Base-by-base conservation (phyloP, 805 yeast species). In the Nakazawaea populi region DNA sequence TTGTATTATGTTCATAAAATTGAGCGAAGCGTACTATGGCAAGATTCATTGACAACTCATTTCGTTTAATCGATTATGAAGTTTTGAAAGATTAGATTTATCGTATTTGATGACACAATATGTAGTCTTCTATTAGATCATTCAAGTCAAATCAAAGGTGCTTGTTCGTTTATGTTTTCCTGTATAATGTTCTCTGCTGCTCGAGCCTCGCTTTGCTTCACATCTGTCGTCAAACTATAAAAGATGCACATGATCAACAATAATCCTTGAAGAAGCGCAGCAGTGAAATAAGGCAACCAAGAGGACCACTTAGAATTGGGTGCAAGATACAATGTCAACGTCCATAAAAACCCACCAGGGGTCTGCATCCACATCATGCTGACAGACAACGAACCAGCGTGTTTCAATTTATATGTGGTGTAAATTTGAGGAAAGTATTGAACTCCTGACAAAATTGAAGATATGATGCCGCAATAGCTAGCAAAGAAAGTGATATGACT, bases 271-370 rank as follows among this genome's bases (percentile, higher is more conserved):
- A 86, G 63, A 4, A 67, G 54, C 0, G 92, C 91, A 0, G 95
- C 90, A 1, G 83, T 75, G 43, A 87, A 73, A 59, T 83, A 86
- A 8, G 95, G 89, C 39, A 88, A 61, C 95, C 96, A 89, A 10
- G 90, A 80, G 57, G 92, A 84, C 96, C 96, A 89, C 54, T 79
- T 79, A 1, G 92, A 79, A 6, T 89, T 94, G 42, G 86, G 85
- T 44, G 90, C 80, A 53, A 79, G 63, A 49, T 80, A 85, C 48
- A 89, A 69, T 1, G 87, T 80, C n/a, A 80, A 73, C 2, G 94
- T 79, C 87, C 92, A 89, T 2, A 88, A 51, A 55, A 77, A 85
- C 14, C 96, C 96, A 12, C 96, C 96, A 0, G 96, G 96, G 18
- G 95, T 87, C 63, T 89, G 96, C 55, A 89, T 76, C 42, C 82